These are phyloP conservation scores for Halenospora varia DNA, from an alignment of 495 filamentous ascomycete genomes.

Conservation along the genomic window DNA sequence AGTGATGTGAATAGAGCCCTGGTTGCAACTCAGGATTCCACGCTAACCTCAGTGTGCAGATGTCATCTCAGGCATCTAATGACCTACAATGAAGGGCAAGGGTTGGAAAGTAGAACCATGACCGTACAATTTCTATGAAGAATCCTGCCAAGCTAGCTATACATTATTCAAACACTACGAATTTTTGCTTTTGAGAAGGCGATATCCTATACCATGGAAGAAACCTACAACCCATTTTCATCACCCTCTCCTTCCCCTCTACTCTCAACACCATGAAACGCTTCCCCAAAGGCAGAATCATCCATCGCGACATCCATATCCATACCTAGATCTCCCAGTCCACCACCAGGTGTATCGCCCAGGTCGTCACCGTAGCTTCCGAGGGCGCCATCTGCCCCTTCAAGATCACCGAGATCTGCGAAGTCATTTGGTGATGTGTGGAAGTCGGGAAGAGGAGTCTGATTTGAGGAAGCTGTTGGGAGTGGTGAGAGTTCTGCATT, in stretches of 20 bases:
- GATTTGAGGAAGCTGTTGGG: slow-evolving; percentile 27
- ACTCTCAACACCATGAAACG: slow-evolving; percentile 46
- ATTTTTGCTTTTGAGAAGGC: too few relatives aligned
- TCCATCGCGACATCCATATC: slow-evolving; percentile 45
- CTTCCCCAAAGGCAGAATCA: slow-evolving; percentile 53
- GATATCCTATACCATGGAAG: too few relatives aligned
- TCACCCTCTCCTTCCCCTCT: slow-evolving; percentile 5
- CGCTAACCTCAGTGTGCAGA: too few relatives aligned
- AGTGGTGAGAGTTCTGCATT: neutral
- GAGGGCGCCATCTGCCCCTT: slow-evolving; percentile 36
- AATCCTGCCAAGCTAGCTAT: too few relatives aligned
- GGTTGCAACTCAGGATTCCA: too few relatives aligned
- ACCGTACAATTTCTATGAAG: too few relatives aligned
- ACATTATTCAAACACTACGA: too few relatives aligned
- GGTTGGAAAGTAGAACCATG: too few relatives aligned
- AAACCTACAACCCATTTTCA: too few relatives aligned
- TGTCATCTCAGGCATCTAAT: too few relatives aligned
- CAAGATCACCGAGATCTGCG: slow-evolving; percentile 43
- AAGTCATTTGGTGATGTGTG: slow-evolving; percentile 45
- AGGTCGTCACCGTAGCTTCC: slow-evolving; percentile 22
- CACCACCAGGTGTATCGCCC: slow-evolving; percentile 29
- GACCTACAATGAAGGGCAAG: too few relatives aligned
- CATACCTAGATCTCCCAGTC: slow-evolving; percentile 36
- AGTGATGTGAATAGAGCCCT: too few relatives aligned
- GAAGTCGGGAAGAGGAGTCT: slow-evolving; percentile 27